Conservation (phyloP, 2,329 filamentous ascomycete genomes). For the Fusarium clavum region DNA sequence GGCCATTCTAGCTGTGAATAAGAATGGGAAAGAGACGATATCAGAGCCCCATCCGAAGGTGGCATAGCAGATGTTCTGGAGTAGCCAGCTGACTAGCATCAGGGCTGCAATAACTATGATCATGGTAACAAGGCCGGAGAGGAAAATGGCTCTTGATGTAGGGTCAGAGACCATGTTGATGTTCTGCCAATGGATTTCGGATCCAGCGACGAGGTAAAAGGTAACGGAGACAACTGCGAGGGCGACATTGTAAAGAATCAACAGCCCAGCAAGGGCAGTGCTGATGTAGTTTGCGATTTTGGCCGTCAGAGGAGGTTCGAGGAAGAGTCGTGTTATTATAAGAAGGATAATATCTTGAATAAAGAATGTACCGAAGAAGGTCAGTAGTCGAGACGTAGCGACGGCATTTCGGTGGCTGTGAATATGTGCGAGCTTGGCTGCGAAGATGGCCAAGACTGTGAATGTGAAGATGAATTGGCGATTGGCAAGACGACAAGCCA, state of each 20-base stretch:
- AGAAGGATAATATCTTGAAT: conserved; percentile 50
- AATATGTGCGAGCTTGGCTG: conserved; percentile 50
- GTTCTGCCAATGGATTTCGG: conserved; percentile 54
- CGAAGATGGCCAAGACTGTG: conserved; percentile 45
- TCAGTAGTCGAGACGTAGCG: conserved; percentile 43
- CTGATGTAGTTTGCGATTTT: conserved; percentile 24
- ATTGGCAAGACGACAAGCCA: conserved; percentile 45
- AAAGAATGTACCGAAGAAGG: conserved; percentile 52
- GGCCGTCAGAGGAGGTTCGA: conserved; percentile 41
- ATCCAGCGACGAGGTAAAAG: conserved; percentile 50
- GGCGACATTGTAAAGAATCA: conserved; percentile 40
- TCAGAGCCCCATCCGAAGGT: conserved; percentile 47
- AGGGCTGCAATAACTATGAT: conserved; percentile 33
- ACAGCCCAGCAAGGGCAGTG: conserved; percentile 23
- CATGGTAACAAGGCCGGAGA: conserved; percentile 50
- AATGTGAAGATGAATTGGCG: conserved; percentile 50
- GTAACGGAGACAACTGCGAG: conserved; percentile 46
- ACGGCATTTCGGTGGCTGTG: conserved; percentile 49
- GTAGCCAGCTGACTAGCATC: conserved; percentile 37
- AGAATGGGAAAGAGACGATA: conserved; percentile 46
- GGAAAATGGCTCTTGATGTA: conserved; percentile 48
- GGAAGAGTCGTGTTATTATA: conserved; percentile 48
- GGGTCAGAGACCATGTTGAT: conserved; percentile 49
- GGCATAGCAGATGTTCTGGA: conserved; percentile 44
- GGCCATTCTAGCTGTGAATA: conserved; percentile 17